These are phyloP conservation scores for Artemisia annua DNA, from an alignment of 129 eudicot species.

Conservation along the genomic window DNA sequence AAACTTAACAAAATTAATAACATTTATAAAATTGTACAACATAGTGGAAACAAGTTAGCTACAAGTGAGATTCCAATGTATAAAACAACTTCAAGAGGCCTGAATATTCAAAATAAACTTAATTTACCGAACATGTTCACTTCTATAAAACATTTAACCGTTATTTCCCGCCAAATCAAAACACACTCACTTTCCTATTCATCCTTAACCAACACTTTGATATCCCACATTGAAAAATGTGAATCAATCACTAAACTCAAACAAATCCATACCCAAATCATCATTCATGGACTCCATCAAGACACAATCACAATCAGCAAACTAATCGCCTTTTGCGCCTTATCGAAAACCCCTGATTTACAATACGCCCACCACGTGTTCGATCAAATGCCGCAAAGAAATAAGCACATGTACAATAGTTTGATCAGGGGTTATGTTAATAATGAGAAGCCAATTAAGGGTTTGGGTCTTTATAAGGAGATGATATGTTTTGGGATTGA, in stretches of 20 bases:
- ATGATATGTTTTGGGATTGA: constrained; percentile 31
- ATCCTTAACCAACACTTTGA: constrained; percentile 2
- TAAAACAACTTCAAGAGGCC: no score
- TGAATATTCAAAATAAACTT: no score
- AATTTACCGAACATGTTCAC: constrained; percentile 23
- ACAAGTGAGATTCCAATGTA: no score
- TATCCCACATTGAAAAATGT: constrained; percentile 35
- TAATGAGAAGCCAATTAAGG: constrained; percentile 4
- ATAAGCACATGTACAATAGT: constrained; percentile 31
- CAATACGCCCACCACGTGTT: constrained; percentile 33
- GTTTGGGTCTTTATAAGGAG: constrained; percentile 16
- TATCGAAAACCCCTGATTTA: constrained; percentile 23
- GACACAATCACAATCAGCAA: constrained; percentile 36
- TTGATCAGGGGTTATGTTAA: constrained; percentile 35
- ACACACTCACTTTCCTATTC: constrained; percentile 7
- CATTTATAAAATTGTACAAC: no score
- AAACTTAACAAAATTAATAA: no score
- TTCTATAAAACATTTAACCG: constrained; percentile 3
- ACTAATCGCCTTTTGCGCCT: constrained; percentile 31
- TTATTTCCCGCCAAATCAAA: constrained; percentile 33
- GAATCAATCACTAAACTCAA: constrained; percentile 29
- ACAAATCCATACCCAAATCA: constrained; percentile 41
- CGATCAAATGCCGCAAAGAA: constrained; percentile 34
- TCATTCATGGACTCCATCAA: constrained; percentile 39
- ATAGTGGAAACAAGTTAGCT: no score